phyloP scores from a whole-genome alignment of 1,139 yeast species.

The Pichia terricola region DNA sequence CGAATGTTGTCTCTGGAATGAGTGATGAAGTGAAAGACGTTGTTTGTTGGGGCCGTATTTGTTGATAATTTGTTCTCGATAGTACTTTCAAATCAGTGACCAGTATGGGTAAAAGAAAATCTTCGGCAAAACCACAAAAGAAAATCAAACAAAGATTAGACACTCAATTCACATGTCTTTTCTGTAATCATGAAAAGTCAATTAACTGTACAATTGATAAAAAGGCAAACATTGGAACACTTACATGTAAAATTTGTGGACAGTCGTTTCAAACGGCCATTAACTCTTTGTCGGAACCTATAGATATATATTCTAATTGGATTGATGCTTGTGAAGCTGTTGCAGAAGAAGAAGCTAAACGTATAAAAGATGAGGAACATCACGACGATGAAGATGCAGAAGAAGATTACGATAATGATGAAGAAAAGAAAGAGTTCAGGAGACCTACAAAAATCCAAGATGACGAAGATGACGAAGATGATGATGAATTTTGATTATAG shows the following conservation, averaged over 20 bases:
- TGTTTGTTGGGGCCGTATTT: too few species aligned
- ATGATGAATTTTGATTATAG: too few species aligned
- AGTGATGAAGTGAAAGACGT: too few species aligned
- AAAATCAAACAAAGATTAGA: slow-evolving; percentile 74
- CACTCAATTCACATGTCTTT: slow-evolving; percentile 80
- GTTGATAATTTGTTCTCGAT: too few species aligned
- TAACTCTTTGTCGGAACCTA: slow-evolving; percentile 75
- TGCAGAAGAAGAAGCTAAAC: slow-evolving; percentile 49
- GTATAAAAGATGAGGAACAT: slow-evolving; percentile 21
- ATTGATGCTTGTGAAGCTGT: slow-evolving; percentile 97
- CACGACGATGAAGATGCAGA: slow-evolving; percentile 23
- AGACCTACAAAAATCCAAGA: slow-evolving; percentile 6
- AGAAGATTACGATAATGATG: slow-evolving; percentile 18
- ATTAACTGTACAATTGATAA: slow-evolving; percentile 85
- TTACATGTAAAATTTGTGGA: slow-evolving; percentile 90
- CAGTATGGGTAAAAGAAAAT: slow-evolving; percentile 75
- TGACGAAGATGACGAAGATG: slow-evolving; percentile 7
- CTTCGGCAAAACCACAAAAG: slow-evolving; percentile 75
- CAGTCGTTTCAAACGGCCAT: slow-evolving; percentile 88
- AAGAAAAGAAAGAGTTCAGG: not conserved
- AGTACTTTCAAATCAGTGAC: too few species aligned
- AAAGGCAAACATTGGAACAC: slow-evolving; percentile 73
- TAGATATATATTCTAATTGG: slow-evolving; percentile 96
- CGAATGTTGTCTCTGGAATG: too few species aligned
- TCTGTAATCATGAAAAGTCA: slow-evolving; percentile 92